These are phyloP conservation scores for Verticillium nonalfalfae DNA, from an alignment of 2,329 filamentous ascomycete genomes.

Conservation along the genomic window DNA sequence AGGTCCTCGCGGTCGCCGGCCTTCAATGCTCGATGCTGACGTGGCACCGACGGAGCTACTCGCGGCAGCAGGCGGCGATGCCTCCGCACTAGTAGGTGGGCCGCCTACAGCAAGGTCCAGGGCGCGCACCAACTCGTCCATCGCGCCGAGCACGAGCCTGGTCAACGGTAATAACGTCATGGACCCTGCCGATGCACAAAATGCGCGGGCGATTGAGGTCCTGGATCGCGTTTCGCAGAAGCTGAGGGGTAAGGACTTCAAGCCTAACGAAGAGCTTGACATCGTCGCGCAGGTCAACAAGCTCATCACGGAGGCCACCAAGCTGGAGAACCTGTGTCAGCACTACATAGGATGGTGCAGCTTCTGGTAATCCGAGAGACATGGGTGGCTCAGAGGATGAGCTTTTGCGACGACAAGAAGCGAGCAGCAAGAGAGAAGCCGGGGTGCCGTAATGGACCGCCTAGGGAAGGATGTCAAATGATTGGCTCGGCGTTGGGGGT, in stretches of 20 bases:
- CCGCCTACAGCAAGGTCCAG: slow-evolving; percentile 43
- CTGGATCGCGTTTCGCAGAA: slow-evolving; percentile 91
- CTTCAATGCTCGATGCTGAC: slow-evolving; percentile 63
- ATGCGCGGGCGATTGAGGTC: slow-evolving; percentile 87
- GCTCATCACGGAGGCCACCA: slow-evolving; percentile 90
- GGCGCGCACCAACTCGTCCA: slow-evolving; percentile 55
- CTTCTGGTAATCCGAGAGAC: slow-evolving; percentile 64
- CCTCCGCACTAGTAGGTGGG: slow-evolving; percentile 31
- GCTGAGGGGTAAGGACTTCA: slow-evolving; percentile 89
- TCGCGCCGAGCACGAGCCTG: slow-evolving; percentile 25
- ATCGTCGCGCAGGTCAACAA: slow-evolving; percentile 89
- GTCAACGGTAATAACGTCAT: slow-evolving; percentile 26
- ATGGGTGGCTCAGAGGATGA: not conserved
- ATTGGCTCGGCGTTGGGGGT: not conserved
- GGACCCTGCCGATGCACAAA: slow-evolving; percentile 72
- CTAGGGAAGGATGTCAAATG: not conserved
- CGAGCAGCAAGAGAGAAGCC: not conserved
- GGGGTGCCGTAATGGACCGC: not conserved
- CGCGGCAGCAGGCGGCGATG: slow-evolving; percentile 31
- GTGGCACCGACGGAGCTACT: slow-evolving; percentile 54
- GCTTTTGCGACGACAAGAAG: not conserved
- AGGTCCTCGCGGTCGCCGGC: slow-evolving; percentile 52
- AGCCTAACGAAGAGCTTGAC: slow-evolving; percentile 74
- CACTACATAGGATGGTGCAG: slow-evolving; percentile 99
- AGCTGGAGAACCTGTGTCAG: slow-evolving; percentile 94